A percentile compares a stretch with the other conserved stretches of the same genome.
These are phyloP conservation scores for Yamadazyma aaseri DNA, from an alignment of 1,139 yeast species.

Conservation along the genomic window DNA sequence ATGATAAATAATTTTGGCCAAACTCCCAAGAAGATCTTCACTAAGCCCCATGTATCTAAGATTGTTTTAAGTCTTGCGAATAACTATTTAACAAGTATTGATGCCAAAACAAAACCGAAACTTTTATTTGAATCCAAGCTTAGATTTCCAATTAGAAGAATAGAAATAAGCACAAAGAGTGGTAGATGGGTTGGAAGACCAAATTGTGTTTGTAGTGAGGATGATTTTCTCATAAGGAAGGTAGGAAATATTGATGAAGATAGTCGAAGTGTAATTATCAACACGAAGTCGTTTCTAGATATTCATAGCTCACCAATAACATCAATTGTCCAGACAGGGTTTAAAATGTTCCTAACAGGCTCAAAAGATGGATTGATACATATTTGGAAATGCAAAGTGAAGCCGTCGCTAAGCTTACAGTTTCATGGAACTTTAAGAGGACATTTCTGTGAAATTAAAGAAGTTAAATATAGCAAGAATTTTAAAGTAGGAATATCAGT, in stretches of 20 bases:
- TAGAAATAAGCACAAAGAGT: constrained; percentile 37
- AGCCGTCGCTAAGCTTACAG: constrained; percentile 32
- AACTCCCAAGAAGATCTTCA: constrained; percentile 73
- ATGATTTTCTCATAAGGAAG: constrained; percentile 39
- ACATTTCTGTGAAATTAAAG: constrained; percentile 44
- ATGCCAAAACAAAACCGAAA: constrained; percentile 23
- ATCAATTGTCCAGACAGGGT: constrained; percentile 34
- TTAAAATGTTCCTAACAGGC: constrained; percentile 49
- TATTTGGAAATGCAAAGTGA: constrained; percentile 48
- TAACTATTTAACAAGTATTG: constrained; percentile 28
- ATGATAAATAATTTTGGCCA: constrained; percentile 90
- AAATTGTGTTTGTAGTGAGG: constrained; percentile 35
- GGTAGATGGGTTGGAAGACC: constrained; percentile 50
- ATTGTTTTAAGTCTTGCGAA: constrained; percentile 39
- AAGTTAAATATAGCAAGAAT: constrained; percentile 46
- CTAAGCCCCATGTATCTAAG: constrained; percentile 58
- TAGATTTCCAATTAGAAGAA: constrained; percentile 33
- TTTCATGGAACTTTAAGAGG: constrained; percentile 52
- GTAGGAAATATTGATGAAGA: constrained; percentile 22
- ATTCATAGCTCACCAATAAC: constrained; percentile 40
- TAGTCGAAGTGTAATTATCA: constrained; percentile 40
- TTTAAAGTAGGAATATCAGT: constrained; percentile 52
- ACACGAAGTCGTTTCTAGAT: constrained; percentile 40
- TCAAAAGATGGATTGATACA: constrained; percentile 55
- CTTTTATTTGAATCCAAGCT: constrained; percentile 37